phyloP scores from a whole-genome alignment of 1,139 yeast species.

The Hemisphaericaspora subhashii region DNA sequence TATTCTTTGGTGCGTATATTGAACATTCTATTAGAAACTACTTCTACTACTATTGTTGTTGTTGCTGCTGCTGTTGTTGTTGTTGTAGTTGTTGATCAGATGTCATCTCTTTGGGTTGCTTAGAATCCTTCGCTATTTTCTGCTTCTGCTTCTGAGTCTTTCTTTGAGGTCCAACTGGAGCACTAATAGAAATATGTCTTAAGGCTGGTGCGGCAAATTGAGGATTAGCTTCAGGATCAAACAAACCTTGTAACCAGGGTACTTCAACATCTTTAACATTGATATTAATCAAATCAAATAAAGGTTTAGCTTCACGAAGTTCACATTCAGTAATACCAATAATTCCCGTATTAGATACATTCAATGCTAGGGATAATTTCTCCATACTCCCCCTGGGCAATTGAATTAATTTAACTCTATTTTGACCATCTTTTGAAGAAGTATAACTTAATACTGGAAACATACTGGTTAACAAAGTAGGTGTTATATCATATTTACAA shows the following conservation, averaged over 20 bases:
- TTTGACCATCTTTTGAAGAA: slow-evolving; percentile 32
- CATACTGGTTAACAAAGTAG: slow-evolving; percentile 47
- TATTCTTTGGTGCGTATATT: too few relatives aligned
- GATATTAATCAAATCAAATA: slow-evolving; percentile 31
- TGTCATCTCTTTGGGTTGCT: too few relatives aligned
- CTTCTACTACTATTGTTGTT: too few relatives aligned
- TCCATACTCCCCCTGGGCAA: slow-evolving; percentile 50
- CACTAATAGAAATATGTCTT: slow-evolving; percentile 40
- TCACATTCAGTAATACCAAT: slow-evolving; percentile 26
- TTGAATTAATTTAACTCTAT: slow-evolving; percentile 50
- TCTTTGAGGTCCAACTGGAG: slow-evolving; percentile 33
- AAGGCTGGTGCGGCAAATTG: slow-evolving; percentile 34
- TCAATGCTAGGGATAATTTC: slow-evolving; percentile 34
- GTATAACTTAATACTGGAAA: slow-evolving; percentile 53
- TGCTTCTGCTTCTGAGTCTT: slow-evolving; percentile 23
- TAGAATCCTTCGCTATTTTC: slow-evolving; percentile 1
- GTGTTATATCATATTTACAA: slow-evolving; percentile 53
- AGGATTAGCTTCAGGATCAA: slow-evolving; percentile 16
- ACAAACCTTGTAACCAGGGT: slow-evolving; percentile 46
- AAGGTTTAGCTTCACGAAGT: slow-evolving; percentile 25
- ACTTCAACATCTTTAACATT: slow-evolving; percentile 39
- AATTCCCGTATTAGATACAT: slow-evolving; percentile 26
- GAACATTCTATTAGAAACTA: too few relatives aligned
- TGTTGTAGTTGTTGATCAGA: too few relatives aligned
- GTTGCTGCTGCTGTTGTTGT: too few relatives aligned